phyloP scores from a whole-genome alignment of 2,329 filamentous ascomycete genomes.

The Diplodia intermedia region DNA sequence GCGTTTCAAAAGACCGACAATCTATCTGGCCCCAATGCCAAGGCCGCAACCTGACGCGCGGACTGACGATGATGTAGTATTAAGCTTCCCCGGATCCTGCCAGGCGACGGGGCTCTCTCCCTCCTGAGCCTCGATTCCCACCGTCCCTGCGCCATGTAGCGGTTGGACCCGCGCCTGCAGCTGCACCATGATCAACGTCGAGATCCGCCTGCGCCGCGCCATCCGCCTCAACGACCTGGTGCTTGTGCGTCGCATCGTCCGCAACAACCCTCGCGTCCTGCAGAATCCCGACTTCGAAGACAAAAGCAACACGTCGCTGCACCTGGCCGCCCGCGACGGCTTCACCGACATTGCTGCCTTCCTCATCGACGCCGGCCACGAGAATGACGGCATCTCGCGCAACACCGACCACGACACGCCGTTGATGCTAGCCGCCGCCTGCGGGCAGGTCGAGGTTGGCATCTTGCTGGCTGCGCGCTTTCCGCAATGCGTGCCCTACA shows the following conservation, averaged over 20 bases:
- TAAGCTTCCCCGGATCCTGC: slow-evolving; percentile 17
- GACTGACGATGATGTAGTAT: slow-evolving; percentile 19
- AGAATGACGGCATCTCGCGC: slow-evolving; percentile 73
- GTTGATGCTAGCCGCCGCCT: slow-evolving; percentile 76
- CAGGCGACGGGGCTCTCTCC: neutral
- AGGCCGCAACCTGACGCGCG: neutral
- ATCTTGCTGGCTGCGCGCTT: slow-evolving; percentile 72
- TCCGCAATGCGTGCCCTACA: slow-evolving; percentile 67
- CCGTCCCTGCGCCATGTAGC: slow-evolving; percentile 22
- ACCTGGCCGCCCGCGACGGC: slow-evolving; percentile 78
- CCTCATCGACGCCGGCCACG: slow-evolving; percentile 77
- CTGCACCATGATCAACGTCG: slow-evolving; percentile 72
- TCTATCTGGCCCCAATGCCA: neutral
- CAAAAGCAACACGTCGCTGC: slow-evolving; percentile 82
- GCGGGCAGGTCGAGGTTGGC: slow-evolving; percentile 75
- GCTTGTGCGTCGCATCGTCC: slow-evolving; percentile 78
- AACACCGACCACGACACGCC: slow-evolving; percentile 84
- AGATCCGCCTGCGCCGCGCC: slow-evolving; percentile 79
- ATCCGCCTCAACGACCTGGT: slow-evolving; percentile 76
- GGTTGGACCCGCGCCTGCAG: slow-evolving; percentile 10
- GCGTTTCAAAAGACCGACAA: slow-evolving; percentile 24
- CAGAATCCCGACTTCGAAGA: slow-evolving; percentile 80
- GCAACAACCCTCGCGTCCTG: slow-evolving; percentile 72
- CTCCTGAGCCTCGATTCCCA: slow-evolving; percentile 12
- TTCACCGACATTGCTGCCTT: slow-evolving; percentile 71